Conservation (phyloP, 73 alveolate genomes). For the Blepharisma japonicum region DNA sequence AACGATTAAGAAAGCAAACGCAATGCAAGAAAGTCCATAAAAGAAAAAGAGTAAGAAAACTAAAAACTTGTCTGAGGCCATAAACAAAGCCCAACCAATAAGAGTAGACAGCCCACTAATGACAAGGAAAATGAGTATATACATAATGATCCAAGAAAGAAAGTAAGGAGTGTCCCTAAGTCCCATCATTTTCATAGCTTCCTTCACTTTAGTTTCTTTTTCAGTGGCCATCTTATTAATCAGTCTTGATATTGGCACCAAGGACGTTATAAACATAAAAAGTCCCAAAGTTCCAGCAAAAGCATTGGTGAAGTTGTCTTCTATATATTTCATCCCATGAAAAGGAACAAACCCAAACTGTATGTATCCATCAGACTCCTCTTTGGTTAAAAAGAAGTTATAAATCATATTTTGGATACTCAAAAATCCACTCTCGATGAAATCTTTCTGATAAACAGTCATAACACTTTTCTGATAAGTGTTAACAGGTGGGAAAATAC, state of each 20-base stretch:
- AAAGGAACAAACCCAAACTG: slow-evolving; percentile 3
- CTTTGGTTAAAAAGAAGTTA: not conserved
- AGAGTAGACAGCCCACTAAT: slow-evolving; percentile 44
- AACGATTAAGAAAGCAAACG: slow-evolving; percentile 46
- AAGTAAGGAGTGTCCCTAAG: slow-evolving; percentile 78
- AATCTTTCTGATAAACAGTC: slow-evolving; percentile 9
- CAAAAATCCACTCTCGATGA: slow-evolving; percentile 14
- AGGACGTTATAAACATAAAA: slow-evolving; percentile 67
- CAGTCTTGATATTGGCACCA: slow-evolving; percentile 74
- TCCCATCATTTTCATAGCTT: slow-evolving; percentile 98
- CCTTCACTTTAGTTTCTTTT: slow-evolving; percentile 88
- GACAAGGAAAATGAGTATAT: slow-evolving; percentile 47
- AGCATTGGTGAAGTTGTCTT: not conserved
- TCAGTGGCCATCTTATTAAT: slow-evolving; percentile 77
- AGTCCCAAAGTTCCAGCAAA: slow-evolving; percentile 48
- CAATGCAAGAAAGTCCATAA: slow-evolving; percentile 52
- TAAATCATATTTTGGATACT: not conserved
- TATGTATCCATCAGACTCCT: not conserved
- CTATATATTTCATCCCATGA: slow-evolving; percentile 18
- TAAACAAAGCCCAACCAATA: slow-evolving; percentile 33
- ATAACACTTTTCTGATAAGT: slow-evolving; percentile 1
- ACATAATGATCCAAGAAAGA: slow-evolving; percentile 77
- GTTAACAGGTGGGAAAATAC: not conserved
- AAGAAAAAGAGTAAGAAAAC: slow-evolving; percentile 48
- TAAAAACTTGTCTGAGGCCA: slow-evolving; percentile 34